A percentile compares a stretch with the other conserved stretches of the same genome.
These are phyloP conservation scores for Microthlaspi erraticum DNA, from an alignment of 345 rosid genomes.

Conservation along the genomic window DNA sequence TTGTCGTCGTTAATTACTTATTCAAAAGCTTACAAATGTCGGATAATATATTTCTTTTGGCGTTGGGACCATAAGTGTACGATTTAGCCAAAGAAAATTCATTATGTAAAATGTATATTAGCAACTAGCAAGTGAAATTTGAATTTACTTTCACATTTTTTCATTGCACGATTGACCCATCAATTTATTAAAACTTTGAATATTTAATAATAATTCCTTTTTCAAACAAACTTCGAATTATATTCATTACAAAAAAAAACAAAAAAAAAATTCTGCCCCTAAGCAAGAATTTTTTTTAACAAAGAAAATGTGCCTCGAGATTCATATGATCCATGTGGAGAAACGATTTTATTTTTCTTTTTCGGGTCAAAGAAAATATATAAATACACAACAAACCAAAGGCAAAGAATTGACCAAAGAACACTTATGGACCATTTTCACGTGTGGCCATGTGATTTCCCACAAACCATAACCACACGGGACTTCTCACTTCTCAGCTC, in stretches of 20 bases:
- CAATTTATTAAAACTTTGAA: background rate
- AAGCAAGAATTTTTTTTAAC: background rate
- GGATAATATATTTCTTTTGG: background rate
- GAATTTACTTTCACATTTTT: constrained; percentile 21
- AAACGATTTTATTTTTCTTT: background rate
- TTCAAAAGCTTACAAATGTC: constrained; percentile 31
- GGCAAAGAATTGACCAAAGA: constrained; percentile 38
- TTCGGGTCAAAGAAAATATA: constrained; percentile 35
- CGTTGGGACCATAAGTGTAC: constrained; percentile 41
- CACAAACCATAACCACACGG: constrained; percentile 33
- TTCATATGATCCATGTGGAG: constrained; percentile 38
- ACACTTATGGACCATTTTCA: constrained; percentile 41
- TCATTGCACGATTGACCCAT: constrained; percentile 13
- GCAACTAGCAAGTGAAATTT: constrained; percentile 21
- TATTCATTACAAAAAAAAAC: too few relatives aligned
- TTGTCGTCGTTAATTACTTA: constrained; percentile 9
- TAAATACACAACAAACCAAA: constrained; percentile 28
- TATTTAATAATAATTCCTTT: background rate
- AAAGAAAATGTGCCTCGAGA: constrained; percentile 29
- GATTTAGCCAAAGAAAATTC: constrained; percentile 20
- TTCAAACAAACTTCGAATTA: background rate
- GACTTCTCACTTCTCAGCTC: constrained; percentile 29
- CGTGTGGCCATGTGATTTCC: constrained; percentile 45
- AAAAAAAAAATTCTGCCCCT: too few relatives aligned
- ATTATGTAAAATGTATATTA: background rate